Conservation (phyloP, 1,284 basidiomycete species). For the Ustilago hordei region DNA sequence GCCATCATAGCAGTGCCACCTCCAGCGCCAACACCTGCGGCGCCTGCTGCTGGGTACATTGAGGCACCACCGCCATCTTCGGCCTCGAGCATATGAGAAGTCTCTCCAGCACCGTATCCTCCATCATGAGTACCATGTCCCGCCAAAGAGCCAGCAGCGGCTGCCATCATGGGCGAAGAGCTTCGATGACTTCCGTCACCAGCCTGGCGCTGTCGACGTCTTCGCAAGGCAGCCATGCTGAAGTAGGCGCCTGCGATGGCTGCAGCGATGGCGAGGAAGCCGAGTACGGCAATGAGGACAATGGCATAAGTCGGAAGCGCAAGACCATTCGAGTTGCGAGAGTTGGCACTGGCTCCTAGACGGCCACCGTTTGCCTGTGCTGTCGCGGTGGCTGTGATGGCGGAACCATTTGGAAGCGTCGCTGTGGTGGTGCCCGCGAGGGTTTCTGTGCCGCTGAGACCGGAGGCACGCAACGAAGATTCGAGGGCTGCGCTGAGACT, state of each 20-base stretch:
- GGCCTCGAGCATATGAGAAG: slow-evolving; percentile 46
- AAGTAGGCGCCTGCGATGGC: slow-evolving; percentile 54
- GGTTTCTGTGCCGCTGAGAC: slow-evolving; percentile 60
- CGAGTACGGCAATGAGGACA: slow-evolving; percentile 62
- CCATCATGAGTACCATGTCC: slow-evolving; percentile 27
- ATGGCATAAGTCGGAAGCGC: slow-evolving; percentile 59
- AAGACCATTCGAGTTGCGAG: slow-evolving; percentile 34
- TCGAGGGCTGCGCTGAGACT: slow-evolving; percentile 51
- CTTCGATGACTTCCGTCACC: slow-evolving; percentile 41
- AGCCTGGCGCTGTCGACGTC: slow-evolving; percentile 33
- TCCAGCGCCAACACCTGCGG: slow-evolving; percentile 20
- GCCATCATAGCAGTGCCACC: slow-evolving; percentile 37
- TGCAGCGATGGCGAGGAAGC: slow-evolving; percentile 57
- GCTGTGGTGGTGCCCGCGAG: slow-evolving; percentile 54
- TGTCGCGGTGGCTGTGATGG: slow-evolving; percentile 59
- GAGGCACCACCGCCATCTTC: slow-evolving; percentile 15
- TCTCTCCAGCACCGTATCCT: slow-evolving; percentile 27
- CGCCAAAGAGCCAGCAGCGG: slow-evolving; percentile 40
- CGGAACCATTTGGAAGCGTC: slow-evolving; percentile 56
- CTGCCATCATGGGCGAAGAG: slow-evolving; percentile 56
- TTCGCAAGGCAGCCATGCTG: slow-evolving; percentile 52
- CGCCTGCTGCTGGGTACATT: slow-evolving; percentile 7
- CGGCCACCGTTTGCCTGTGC: slow-evolving; percentile 57
- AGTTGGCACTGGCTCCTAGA: slow-evolving; percentile 26
- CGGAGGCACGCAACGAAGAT: slow-evolving; percentile 47